phyloP scores from a whole-genome alignment of 805 yeast genomes.

The Spathaspora arborariae region DNA sequence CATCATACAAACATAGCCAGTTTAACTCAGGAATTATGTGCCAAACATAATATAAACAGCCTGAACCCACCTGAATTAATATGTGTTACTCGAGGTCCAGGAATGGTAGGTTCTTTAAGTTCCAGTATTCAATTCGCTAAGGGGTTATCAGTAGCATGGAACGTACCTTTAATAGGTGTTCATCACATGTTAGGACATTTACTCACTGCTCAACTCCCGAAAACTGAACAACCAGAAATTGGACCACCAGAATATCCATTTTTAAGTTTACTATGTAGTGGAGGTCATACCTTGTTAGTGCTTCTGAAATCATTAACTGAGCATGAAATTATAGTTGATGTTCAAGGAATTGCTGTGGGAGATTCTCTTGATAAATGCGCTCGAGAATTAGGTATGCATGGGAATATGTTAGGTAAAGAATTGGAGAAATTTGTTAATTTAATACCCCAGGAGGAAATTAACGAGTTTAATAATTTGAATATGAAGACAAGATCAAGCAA shows the following conservation, averaged over 20 bases:
- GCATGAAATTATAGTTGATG: slow-evolving; percentile 72
- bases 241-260: slow-evolving; percentile 59
- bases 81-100: slow-evolving; percentile 94
- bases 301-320: slow-evolving; percentile 53
- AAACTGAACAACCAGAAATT: slow-evolving; percentile 44
- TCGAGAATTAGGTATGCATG: slow-evolving; percentile 71
- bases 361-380: slow-evolving; percentile 94
- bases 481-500: slow-evolving; percentile 17
- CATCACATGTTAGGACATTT: slow-evolving; percentile 97
- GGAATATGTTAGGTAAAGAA: slow-evolving; percentile 84
- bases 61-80: slow-evolving; percentile 59
- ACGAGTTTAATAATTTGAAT: slow-evolving; percentile 16
- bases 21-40: slow-evolving; percentile 45
- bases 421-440: slow-evolving; percentile 54
- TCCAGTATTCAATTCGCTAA: slow-evolving; percentile 82
- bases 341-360: slow-evolving; percentile 87
- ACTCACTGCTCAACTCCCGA: slow-evolving; percentile 42
- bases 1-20: slow-evolving; percentile 60
- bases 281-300: slow-evolving; percentile 93
- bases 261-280: slow-evolving; percentile 75
- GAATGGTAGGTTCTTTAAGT: slow-evolving; percentile 86
- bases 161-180: slow-evolving; percentile 78
- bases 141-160: slow-evolving; percentile 78
- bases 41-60: slow-evolving; percentile 25
- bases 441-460: slow-evolving; percentile 26